phyloP scores from a whole-genome alignment of 306 rosid genomes.

The Pyrus pyrifolia region DNA sequence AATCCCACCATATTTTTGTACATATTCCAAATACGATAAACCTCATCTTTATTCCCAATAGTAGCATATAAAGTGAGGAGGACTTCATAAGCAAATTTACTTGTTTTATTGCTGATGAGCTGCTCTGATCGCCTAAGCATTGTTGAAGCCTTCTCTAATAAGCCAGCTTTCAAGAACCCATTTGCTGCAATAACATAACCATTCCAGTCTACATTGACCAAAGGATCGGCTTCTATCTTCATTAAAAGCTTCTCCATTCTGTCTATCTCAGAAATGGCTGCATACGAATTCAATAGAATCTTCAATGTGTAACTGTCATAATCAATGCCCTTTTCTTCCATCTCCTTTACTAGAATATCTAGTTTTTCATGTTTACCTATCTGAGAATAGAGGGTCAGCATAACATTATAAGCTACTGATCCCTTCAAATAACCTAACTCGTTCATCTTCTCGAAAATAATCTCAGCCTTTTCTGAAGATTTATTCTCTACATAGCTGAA shows the following conservation, averaged over 20 bases:
- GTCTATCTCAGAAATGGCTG: background rate
- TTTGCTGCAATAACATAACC: constrained; percentile 41
- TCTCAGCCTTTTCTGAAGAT: constrained; percentile 49
- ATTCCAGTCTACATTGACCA: constrained; percentile 32
- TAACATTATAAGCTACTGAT: constrained; percentile 32
- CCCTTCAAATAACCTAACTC: constrained; percentile 16
- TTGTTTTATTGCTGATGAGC: constrained; percentile 1
- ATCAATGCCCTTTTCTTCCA: constrained; percentile 5
- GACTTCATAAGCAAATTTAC: constrained; percentile 38
- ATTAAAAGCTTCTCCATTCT: background rate
- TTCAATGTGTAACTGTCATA: constrained; percentile 24
- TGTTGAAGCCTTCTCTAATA: constrained; percentile 29
- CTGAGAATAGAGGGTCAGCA: constrained; percentile 54
- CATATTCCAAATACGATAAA: constrained; percentile 56
- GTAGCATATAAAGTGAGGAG: constrained; percentile 37
- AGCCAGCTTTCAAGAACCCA: constrained; percentile 48
- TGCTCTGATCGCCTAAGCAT: constrained; percentile 45
- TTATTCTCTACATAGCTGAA: constrained; percentile 46
- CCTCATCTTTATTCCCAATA: constrained; percentile 49
- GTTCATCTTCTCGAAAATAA: constrained; percentile 43
- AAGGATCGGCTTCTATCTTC: constrained; percentile 3
- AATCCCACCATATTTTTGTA: constrained; percentile 9
- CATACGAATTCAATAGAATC: constrained; percentile 14
- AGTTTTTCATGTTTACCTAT: constrained; percentile 46
- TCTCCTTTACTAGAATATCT: constrained; percentile 19